Conservation (phyloP, 371 early-diverging fungal species). For the Rhizopus sp. region DNA sequence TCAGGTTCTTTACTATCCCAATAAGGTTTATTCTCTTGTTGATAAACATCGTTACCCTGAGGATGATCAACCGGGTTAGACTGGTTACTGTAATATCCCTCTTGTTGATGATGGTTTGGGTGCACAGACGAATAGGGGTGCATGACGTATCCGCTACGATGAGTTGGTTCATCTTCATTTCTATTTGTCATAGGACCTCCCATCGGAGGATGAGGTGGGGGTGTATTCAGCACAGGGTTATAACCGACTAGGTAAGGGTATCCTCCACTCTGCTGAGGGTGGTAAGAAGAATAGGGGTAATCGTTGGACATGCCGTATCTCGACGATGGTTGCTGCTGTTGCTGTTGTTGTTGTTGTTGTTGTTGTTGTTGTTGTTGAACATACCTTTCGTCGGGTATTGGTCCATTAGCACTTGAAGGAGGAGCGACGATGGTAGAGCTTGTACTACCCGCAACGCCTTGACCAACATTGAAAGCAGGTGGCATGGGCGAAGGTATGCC, state of each 20-base stretch:
- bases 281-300: conserved; percentile 18
- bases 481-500: conserved; percentile 38
- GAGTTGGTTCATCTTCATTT: conserved; percentile 16
- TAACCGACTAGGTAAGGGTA: conserved; percentile 20
- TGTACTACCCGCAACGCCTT: conserved; percentile 13
- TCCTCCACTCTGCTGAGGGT: conserved; percentile 8
- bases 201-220: conserved; percentile 4
- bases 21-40: background rate
- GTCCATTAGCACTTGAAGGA: background rate
- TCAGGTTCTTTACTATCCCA: background rate
- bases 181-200: conserved; percentile 2
- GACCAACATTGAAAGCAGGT: conserved; percentile 10
- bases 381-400: background rate
- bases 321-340: background rate
- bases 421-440: background rate
- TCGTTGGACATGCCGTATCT: background rate
- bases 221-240: conserved; percentile 9
- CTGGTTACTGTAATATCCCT: background rate
- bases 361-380: background rate
- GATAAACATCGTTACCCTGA: background rate
- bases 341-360: too few relatives aligned
- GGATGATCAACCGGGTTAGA: too few relatives aligned
- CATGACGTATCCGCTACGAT: conserved; percentile 13
- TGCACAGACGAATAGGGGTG: conserved; percentile 21
- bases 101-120: background rate